phyloP scores from a whole-genome alignment of 1,284 basidiomycete genomes.

The Porodaedalea pini region DNA sequence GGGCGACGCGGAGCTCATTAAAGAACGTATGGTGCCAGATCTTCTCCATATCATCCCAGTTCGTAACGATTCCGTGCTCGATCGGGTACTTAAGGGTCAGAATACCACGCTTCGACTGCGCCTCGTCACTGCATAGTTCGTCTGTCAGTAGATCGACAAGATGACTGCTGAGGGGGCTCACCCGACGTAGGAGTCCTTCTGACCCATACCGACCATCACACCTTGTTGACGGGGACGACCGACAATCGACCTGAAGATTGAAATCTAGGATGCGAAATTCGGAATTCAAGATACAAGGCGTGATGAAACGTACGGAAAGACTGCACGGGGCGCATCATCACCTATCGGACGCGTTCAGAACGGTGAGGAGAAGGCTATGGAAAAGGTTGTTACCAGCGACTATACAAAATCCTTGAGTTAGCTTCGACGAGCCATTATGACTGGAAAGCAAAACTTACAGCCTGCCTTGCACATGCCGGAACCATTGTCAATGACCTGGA shows the following conservation, averaged over 20 bases:
- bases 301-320: conserved; percentile 53
- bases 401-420: conserved; percentile 24
- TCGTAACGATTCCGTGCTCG: conserved; percentile 86
- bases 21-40: conserved; percentile 93
- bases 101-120: conserved; percentile 95
- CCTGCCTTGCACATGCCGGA: conserved; percentile 94
- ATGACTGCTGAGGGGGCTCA: conserved; percentile 31
- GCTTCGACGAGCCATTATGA: conserved; percentile 15
- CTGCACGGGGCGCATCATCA: conserved; percentile 68
- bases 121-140: conserved; percentile 69
- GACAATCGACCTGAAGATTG: conserved; percentile 68
- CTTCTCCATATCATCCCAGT: conserved; percentile 97
- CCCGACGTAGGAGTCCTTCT: conserved; percentile 89
- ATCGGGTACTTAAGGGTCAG: conserved; percentile 88
- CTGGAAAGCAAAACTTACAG: conserved; percentile 48
- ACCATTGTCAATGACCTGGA: conserved; percentile 78
- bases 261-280: conserved; percentile 5
- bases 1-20: conserved; percentile 79
- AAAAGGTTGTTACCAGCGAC: conserved; percentile 26
- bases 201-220: conserved; percentile 88
- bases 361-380: background rate
- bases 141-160: background rate
- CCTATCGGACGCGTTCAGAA: conserved; percentile 34
- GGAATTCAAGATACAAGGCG: conserved; percentile 7
- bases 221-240: conserved; percentile 90